Evolutionary conservation across 257 asterid species (phyloP), one percentile per base, ranked within the genome.

Genomic region (Coffea canephora): DNA sequence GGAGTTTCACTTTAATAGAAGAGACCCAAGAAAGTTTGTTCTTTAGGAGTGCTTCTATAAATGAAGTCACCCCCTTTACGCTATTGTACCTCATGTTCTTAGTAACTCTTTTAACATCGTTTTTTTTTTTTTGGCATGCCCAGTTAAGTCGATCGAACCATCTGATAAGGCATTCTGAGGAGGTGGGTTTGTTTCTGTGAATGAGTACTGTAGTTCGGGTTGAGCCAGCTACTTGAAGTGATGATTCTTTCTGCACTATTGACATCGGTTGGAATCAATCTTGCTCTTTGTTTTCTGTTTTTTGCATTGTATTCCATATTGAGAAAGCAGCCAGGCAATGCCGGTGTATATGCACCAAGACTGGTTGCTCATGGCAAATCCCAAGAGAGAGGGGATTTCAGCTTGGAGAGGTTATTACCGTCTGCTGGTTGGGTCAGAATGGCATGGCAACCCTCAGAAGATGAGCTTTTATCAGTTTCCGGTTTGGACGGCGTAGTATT

Each of bases 401-500:
- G 89, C 34, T 71, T 86, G 80, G 80, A 91, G 61, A 83, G 87
- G 66, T 77, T 89, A 19, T 62, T 90, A 71, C 90, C 97, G 10
- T 91, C 94, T 71, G 71, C 93, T 70, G 84, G 85, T 74, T 96
- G 99, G 99, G 89, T 92, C 82, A 89, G 85, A 75, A 87, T 87
- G 69, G 99, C 99, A 69, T 94, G 98, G 98, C 79, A 75, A 78
- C 87, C 89, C 76, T 83, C 99, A 12, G 99, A 96, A 82, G 97
- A 87, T 70, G 97, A 96, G 83, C 88, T 96, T 71, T 62, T 96
- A 87, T 62, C 84, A 8, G 85, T 50, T 65, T 88, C 94, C 36
- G 98, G 99, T 39, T 87, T 96, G 87, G 99, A 96, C 85, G 99
- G 97, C 25, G 93, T 96, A 0, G 99, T 96, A 41, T 94, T 96